Evolutionary conservation across 2,329 filamentous ascomycete species (phyloP).

Genomic region (Aspergillus nomiae): DNA sequence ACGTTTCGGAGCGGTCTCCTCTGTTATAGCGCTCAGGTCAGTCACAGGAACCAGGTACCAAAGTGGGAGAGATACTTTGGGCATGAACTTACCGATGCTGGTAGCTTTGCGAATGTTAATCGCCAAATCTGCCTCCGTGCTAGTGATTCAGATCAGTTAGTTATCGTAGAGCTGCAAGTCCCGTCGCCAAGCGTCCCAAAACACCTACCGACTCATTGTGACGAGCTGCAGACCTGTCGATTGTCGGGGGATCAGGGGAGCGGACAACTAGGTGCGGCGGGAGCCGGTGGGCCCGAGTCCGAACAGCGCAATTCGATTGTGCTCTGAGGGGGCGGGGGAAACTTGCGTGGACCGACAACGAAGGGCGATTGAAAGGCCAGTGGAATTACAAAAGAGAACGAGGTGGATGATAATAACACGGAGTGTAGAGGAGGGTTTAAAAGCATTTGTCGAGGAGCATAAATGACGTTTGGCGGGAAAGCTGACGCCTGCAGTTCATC

Average conservation of each 20-base stretch:
- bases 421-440: slow-evolving; percentile 16
- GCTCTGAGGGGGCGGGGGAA: slow-evolving; percentile 7
- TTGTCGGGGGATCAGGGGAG: slow-evolving; percentile 25
- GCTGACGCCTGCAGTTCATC: slow-evolving; percentile 33
- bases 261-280: slow-evolving; percentile 17
- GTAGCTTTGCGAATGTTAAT: slow-evolving; percentile 70
- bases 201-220: slow-evolving; percentile 62
- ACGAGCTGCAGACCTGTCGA: slow-evolving; percentile 49
- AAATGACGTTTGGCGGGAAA: slow-evolving; percentile 39
- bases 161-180: not conserved
- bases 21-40: slow-evolving; percentile 36
- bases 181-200: slow-evolving; percentile 5
- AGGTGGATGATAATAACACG: slow-evolving; percentile 6
- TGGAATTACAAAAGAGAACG: not conserved
- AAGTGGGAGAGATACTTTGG: not conserved
- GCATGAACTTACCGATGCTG: slow-evolving; percentile 54
- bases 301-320: slow-evolving; percentile 22
- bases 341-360: not conserved
- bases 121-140: slow-evolving; percentile 65
- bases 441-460: slow-evolving; percentile 7
- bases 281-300: slow-evolving; percentile 25
- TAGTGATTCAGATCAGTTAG: slow-evolving; percentile 24
- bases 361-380: not conserved
- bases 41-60: slow-evolving; percentile 8
- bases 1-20: slow-evolving; percentile 70